Evolutionary conservation across 495 filamentous ascomycete species (phyloP).

Genomic region (Apodospora peruviana): DNA sequence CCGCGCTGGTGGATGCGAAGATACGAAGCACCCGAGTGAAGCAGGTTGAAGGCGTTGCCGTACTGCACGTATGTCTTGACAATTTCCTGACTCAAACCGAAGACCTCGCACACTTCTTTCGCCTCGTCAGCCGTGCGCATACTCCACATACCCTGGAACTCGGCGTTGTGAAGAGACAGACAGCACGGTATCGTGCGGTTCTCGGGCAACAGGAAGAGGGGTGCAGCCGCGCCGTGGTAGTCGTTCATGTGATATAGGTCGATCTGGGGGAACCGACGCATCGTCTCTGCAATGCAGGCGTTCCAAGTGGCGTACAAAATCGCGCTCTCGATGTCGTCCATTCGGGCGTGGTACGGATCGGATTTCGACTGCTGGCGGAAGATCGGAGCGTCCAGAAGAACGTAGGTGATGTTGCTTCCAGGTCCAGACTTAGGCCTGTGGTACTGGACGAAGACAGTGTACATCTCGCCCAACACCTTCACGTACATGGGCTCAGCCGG

Average conservation of each 20-base stretch:
- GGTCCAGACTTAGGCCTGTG: slow-evolving; percentile 41
- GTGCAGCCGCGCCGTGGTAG: slow-evolving; percentile 67
- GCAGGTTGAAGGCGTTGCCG: slow-evolving; percentile 61
- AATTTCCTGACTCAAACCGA: slow-evolving; percentile 49
- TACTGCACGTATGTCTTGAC: slow-evolving; percentile 55
- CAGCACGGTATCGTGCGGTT: slow-evolving; percentile 48
- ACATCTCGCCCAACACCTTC: slow-evolving; percentile 55
- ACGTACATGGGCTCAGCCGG: slow-evolving; percentile 56
- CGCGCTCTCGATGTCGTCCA: slow-evolving; percentile 65
- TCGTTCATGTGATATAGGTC: slow-evolving; percentile 76
- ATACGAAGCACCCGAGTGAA: slow-evolving; percentile 66
- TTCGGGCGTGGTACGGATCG: slow-evolving; percentile 62
- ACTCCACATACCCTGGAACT: slow-evolving; percentile 67
- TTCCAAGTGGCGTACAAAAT: slow-evolving; percentile 72
- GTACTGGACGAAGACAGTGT: slow-evolving; percentile 59
- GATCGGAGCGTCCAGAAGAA: slow-evolving; percentile 61
- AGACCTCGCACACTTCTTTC: slow-evolving; percentile 62
- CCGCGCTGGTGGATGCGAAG: slow-evolving; percentile 65
- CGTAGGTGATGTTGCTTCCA: slow-evolving; percentile 58
- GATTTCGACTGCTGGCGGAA: slow-evolving; percentile 59
- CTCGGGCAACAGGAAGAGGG: slow-evolving; percentile 57
- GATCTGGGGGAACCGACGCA: slow-evolving; percentile 48
- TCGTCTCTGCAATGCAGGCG: slow-evolving; percentile 56
- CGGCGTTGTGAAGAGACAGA: slow-evolving; percentile 46
- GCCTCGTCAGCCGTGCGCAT: slow-evolving; percentile 61